A percentile compares a stretch with the other conserved stretches of the same genome.
phyloP scores from a whole-genome alignment of 2,329 filamentous ascomycete genomes.

The Golovinomyces cichoracearum region DNA sequence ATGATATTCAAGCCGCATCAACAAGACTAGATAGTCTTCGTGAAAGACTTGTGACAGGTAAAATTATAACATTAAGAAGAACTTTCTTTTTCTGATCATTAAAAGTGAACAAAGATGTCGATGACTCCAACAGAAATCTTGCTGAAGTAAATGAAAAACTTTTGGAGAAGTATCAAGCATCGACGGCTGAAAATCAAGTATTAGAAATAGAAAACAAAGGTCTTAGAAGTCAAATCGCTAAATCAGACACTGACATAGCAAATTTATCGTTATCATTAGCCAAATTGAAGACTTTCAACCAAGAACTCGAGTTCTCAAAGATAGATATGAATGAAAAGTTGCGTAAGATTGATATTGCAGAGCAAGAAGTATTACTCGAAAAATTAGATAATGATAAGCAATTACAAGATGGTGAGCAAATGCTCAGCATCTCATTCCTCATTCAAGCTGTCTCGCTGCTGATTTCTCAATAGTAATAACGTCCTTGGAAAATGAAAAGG shows the following conservation, averaged over 20 bases:
- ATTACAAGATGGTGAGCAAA: background rate
- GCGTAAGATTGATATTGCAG: background rate
- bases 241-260: background rate
- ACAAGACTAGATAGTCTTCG: slow-evolving; percentile 2
- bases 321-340: background rate
- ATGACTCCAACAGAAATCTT: slow-evolving; percentile 1
- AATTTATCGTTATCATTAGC: background rate
- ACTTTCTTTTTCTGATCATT: background rate
- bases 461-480: background rate
- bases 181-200: background rate
- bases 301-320: background rate
- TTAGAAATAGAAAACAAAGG: slow-evolving; percentile 1
- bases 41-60: background rate
- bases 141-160: slow-evolving; percentile 2
- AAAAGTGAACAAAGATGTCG: slow-evolving; percentile 1
- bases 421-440: no score
- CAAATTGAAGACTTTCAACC: background rate
- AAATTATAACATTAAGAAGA: background rate
- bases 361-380: background rate
- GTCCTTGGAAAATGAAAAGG: background rate
- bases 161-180: background rate
- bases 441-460: background rate
- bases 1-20: slow-evolving; percentile 1
- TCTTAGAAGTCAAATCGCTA: background rate
- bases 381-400: background rate